Base-by-base conservation (phyloP, 768 basidiomycete genomes). In the Kwoniella bestiolae region DNA sequence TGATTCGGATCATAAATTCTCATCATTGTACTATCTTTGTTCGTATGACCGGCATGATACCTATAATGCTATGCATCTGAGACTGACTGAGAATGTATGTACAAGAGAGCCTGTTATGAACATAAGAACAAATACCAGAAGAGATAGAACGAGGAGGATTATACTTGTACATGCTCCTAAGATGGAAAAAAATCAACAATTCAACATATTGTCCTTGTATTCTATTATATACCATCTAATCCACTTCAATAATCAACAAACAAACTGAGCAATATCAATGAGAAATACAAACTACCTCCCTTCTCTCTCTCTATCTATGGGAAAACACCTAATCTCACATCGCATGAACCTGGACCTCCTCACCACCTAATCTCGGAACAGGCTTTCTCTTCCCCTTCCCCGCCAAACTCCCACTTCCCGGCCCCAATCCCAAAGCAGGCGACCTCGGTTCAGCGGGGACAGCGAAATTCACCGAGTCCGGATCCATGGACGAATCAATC, bases 381-480 rank as follows among this genome's bases (percentile, higher is more conserved):
- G 68, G 68, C 56, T 69, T 69, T 34, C 68, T 65, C 53, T 56
- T 65, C 16, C 58, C 63, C 47, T 62, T 69, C 8, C 50, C 38
- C 5, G 53, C 68, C 8, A 55, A 23, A 31, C 68, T 65, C 29
- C 35, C 46, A 49, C 58, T 51, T 52, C 38, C 60, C 25, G 28
- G 34, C 26, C 60, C 50, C 38, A 44, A 23, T 18, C 28, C 9
- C 47, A 51, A 47, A 11, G 23, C 45, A 21, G 45, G 29, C 18
- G 58, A 18, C n/a, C 38, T 52, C 5, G 44, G 47, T 26, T n/a
- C 32, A 29, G 34, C 41, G 23, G 26, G 23, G 26, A 23, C 32
- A 32, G n/a, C 53, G n/a, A 49, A 47, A 26, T 64, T 64, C n/a
- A n/a, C n/a, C n/a, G n/a, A n/a, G 34, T 26, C 38, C 5, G 53